Percentiles rank a stretch among this genome's conserved stretches.
These are phyloP conservation scores for Saxophila tyrrhenica DNA, from an alignment of 495 filamentous ascomycete species.

Conservation along the genomic window DNA sequence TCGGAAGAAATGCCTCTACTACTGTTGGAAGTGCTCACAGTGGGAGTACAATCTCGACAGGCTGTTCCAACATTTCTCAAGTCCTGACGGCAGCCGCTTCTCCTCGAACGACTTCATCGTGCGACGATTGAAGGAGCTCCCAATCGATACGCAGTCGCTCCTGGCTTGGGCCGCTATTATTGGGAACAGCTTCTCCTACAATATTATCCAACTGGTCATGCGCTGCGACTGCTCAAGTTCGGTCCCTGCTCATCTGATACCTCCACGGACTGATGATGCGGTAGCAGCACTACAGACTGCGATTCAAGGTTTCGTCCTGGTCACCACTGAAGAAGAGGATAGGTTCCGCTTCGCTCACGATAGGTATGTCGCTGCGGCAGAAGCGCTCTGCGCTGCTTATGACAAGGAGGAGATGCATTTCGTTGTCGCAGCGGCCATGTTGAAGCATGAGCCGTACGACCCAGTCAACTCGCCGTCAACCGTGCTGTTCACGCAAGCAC, in stretches of 20 bases:
- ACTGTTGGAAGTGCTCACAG: conserved; percentile 57
- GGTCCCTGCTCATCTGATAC: conserved; percentile 11
- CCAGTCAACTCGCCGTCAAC: conserved; percentile 21
- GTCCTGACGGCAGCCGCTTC: conserved; percentile 62
- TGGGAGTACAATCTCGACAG: conserved; percentile 81
- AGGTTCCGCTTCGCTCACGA: conserved; percentile 69
- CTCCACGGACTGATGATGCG: conserved; percentile 36
- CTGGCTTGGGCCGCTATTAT: conserved; percentile 77
- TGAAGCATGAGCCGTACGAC: conserved; percentile 53
- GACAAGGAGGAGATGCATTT: conserved; percentile 75
- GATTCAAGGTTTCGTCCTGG: conserved; percentile 63
- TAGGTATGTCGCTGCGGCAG: conserved; percentile 64
- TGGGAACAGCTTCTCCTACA: conserved; percentile 69
- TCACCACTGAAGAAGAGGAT: conserved; percentile 68
- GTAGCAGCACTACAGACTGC: conserved; percentile 68
- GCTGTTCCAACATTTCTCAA: conserved; percentile 70
- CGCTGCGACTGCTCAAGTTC: conserved; percentile 36
- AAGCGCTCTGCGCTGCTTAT: conserved; percentile 52
- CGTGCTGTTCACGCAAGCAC: conserved; percentile 21
- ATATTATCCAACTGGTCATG: conserved; percentile 64
- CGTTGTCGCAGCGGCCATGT: conserved; percentile 64
- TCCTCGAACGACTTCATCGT: conserved; percentile 70
- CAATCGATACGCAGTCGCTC: conserved; percentile 58
- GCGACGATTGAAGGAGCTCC: conserved; percentile 63
- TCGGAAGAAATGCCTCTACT: conserved; percentile 76